Percentiles rank a stretch among this genome's conserved stretches.
phyloP scores from a whole-genome alignment of 108 stramenopile genomes.

The Craspedostauros australis region DNA sequence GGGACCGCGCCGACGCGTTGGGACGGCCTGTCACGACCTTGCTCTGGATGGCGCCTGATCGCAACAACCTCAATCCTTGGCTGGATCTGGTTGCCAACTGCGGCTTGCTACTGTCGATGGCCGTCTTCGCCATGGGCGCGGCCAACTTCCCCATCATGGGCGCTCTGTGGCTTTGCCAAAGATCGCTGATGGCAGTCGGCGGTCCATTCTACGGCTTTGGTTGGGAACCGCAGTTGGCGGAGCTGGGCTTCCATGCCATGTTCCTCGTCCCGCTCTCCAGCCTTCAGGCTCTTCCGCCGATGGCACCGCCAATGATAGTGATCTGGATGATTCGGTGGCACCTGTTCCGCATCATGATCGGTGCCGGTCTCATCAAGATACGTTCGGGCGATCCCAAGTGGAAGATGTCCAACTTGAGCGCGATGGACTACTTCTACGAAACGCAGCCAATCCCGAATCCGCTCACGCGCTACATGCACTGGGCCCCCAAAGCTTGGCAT shows the following conservation, averaged over 20 bases:
- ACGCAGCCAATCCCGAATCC: slow-evolving; percentile 69
- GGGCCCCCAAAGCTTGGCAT: slow-evolving; percentile 49
- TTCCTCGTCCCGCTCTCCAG: slow-evolving; percentile 58
- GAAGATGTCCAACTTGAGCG: slow-evolving; percentile 44
- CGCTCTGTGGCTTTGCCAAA: slow-evolving; percentile 49
- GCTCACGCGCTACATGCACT: slow-evolving; percentile 50
- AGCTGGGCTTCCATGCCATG: slow-evolving; percentile 52
- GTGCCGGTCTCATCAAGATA: slow-evolving; percentile 60
- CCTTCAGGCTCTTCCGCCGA: slow-evolving; percentile 32
- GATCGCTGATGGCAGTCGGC: slow-evolving; percentile 59
- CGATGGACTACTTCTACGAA: slow-evolving; percentile 70
- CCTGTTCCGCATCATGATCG: slow-evolving; percentile 66
- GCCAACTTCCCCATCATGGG: slow-evolving; percentile 56
- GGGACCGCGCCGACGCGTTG: slow-evolving; percentile 39
- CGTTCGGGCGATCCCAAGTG: slow-evolving; percentile 44
- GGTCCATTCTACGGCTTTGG: slow-evolving; percentile 59
- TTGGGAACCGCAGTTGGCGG: slow-evolving; percentile 66
- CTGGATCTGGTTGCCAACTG: slow-evolving; percentile 42
- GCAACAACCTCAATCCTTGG: slow-evolving; percentile 53
- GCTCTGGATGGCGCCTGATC: slow-evolving; percentile 44
- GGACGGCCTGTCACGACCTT: slow-evolving; percentile 41
- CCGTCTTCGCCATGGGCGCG: slow-evolving; percentile 38
- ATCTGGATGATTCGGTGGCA: slow-evolving; percentile 46
- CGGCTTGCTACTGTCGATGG: slow-evolving; percentile 34
- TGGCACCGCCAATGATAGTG: slow-evolving; percentile 29